Evolutionary conservation across 345 rosid species (phyloP).

Genomic region (Linum lewisii): DNA sequence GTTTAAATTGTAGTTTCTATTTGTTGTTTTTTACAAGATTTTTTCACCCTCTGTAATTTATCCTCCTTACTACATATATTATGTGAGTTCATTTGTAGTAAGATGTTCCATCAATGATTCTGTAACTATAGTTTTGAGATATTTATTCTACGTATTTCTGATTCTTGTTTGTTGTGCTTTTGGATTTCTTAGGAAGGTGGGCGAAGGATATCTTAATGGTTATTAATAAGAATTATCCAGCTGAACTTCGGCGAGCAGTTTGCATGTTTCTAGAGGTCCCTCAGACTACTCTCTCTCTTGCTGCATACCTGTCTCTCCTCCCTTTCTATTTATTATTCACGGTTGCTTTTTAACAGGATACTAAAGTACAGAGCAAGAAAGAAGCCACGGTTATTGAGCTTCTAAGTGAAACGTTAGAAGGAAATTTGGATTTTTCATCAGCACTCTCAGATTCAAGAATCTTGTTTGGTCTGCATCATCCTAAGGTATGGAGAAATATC

Average conservation of each 20-base stretch:
- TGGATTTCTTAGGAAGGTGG: conserved; percentile 50
- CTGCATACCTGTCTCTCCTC: neutral
- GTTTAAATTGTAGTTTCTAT: neutral
- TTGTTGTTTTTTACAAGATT: neutral
- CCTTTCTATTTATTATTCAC: conserved; percentile 2
- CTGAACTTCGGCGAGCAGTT: conserved; percentile 47
- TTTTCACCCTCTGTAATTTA: too few species aligned
- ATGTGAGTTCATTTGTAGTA: neutral
- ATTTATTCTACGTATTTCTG: neutral
- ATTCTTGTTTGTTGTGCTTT: conserved; percentile 7
- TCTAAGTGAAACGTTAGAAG: conserved; percentile 50
- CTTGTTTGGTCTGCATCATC: conserved; percentile 84
- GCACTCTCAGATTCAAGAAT: conserved; percentile 55
- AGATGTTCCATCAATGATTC: neutral
- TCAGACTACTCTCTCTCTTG: conserved; percentile 5
- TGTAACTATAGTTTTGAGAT: neutral
- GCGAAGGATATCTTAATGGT: conserved; percentile 51
- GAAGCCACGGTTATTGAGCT: conserved; percentile 42
- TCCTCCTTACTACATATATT: too few species aligned
- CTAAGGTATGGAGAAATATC: conserved; percentile 43
- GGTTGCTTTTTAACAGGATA: conserved; percentile 28
- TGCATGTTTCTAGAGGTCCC: conserved; percentile 57
- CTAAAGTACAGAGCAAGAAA: conserved; percentile 37
- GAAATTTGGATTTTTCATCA: conserved; percentile 36
- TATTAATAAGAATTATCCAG: conserved; percentile 58